Percentiles rank a stretch among this genome's conserved stretches.
Conservation (phyloP, 345 rosid species). For the Pistacia atlantica region DNA sequence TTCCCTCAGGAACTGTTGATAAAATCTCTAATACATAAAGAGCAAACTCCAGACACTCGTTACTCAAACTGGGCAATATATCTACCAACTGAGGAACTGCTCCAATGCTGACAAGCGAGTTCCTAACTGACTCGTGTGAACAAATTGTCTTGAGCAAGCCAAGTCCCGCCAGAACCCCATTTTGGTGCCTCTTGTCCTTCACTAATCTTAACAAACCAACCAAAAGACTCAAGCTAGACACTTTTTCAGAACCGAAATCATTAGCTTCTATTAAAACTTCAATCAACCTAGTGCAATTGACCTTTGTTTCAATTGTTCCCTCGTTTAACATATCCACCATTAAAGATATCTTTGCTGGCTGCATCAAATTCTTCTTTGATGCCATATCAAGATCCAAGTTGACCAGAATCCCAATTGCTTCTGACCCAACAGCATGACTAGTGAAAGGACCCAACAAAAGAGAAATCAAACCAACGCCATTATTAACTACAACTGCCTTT, state of each 20-base stretch:
- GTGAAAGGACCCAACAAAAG: conserved; percentile 73
- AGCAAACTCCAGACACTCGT: conserved; percentile 57
- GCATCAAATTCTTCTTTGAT: conserved; percentile 55
- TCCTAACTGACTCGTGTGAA: conserved; percentile 37
- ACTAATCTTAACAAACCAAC: conserved; percentile 64
- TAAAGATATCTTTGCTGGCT: conserved; percentile 66
- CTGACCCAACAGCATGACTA: conserved; percentile 73
- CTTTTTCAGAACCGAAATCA: conserved; percentile 50
- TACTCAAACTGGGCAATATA: conserved; percentile 45
- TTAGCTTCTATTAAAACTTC: conserved; percentile 42
- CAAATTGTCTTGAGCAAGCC: conserved; percentile 51
- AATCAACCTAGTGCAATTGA: conserved; percentile 60
- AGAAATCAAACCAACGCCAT: conserved; percentile 49
- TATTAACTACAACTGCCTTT: conserved; percentile 51
- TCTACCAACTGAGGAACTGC: conserved; percentile 62
- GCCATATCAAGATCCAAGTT: conserved; percentile 61
- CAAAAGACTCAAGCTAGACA: conserved; percentile 63
- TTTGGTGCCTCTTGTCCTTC: conserved; percentile 53
- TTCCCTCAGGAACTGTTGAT: conserved; percentile 51
- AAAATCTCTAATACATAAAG: conserved; percentile 47
- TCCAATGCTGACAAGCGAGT: conserved; percentile 52
- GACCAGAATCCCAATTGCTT: conserved; percentile 66
- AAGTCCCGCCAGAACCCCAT: conserved; percentile 54
- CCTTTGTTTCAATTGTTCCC: conserved; percentile 67
- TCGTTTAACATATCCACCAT: conserved; percentile 78